Conservation (phyloP, 352 stramenopile species). For the Elongisporangium undulatum region DNA sequence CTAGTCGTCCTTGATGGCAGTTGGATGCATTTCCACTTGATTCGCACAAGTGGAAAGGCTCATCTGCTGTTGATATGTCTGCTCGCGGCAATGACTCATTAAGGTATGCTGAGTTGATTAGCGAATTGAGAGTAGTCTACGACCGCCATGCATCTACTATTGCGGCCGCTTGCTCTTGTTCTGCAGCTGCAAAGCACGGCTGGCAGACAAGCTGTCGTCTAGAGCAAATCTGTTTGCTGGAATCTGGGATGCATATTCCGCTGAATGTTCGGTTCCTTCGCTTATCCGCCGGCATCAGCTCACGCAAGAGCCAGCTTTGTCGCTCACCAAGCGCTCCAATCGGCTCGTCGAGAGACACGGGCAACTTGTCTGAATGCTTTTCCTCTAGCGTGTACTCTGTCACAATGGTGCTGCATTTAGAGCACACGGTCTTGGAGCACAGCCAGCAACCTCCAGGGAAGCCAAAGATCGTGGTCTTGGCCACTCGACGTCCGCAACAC, state of each 20-base stretch:
- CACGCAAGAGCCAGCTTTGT: background rate
- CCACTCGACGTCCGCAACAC: background rate
- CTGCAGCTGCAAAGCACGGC: background rate
- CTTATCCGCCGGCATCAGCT: background rate
- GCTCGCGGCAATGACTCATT: too few species aligned
- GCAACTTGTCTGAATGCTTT: background rate
- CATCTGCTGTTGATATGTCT: too few species aligned
- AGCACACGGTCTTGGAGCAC: background rate
- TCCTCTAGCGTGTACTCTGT: background rate
- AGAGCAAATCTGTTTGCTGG: background rate
- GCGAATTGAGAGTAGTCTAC: background rate
- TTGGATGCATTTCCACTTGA: too few species aligned
- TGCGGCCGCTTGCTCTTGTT: slow-evolving; percentile 9
- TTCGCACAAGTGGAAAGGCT: too few species aligned
- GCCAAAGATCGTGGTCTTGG: background rate
- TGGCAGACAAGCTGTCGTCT: background rate
- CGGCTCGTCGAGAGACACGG: background rate
- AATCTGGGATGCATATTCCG: background rate
- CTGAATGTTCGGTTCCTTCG: background rate
- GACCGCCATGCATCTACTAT: background rate
- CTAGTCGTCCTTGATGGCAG: too few species aligned
- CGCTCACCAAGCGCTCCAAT: background rate
- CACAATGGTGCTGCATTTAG: background rate
- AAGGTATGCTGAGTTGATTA: background rate
- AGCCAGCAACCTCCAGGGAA: background rate